Evolutionary conservation across 371 early-diverging fungal species (phyloP).

Genomic region (Lichtheimia hyalospora): DNA sequence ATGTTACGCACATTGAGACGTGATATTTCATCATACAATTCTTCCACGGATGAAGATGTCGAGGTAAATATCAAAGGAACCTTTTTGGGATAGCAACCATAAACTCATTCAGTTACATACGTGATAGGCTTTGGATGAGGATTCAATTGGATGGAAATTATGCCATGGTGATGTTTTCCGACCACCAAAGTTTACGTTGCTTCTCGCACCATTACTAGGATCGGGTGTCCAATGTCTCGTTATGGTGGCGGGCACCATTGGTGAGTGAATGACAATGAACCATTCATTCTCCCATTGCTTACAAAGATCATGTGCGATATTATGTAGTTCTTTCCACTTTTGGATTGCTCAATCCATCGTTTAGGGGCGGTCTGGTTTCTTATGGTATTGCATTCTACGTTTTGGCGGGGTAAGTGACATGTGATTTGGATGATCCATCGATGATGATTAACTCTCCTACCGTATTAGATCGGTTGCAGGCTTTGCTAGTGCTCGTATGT

Average conservation of each 20-base stretch:
- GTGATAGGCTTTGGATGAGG: slow-evolving; percentile 77
- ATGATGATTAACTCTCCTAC: neutral
- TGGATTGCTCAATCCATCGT: slow-evolving; percentile 81
- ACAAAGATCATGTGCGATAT: neutral
- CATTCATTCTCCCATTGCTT: neutral
- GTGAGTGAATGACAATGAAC: slow-evolving; percentile 8
- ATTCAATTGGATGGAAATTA: slow-evolving; percentile 88
- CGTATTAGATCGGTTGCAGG: slow-evolving; percentile 65
- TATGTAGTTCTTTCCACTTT: slow-evolving; percentile 72
- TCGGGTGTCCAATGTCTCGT: slow-evolving; percentile 75
- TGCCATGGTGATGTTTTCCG: slow-evolving; percentile 88
- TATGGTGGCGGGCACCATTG: slow-evolving; percentile 57
- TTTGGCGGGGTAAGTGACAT: slow-evolving; percentile 58
- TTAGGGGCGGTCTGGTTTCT: slow-evolving; percentile 72
- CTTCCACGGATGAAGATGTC: slow-evolving; percentile 43
- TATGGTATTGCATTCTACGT: slow-evolving; percentile 71
- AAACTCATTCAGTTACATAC: neutral
- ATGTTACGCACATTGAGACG: slow-evolving; percentile 80
- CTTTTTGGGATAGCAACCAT: neutral
- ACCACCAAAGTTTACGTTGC: slow-evolving; percentile 57
- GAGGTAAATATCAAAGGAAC: slow-evolving; percentile 22
- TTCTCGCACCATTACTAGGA: slow-evolving; percentile 77
- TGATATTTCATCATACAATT: slow-evolving; percentile 87
- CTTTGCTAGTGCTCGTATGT: slow-evolving; percentile 74
- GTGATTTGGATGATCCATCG: too few relatives aligned